Percentiles rank a stretch among this genome's conserved stretches.
Conservation (phyloP, 352 stramenopile species). For the Peronospora belbahrii region DNA sequence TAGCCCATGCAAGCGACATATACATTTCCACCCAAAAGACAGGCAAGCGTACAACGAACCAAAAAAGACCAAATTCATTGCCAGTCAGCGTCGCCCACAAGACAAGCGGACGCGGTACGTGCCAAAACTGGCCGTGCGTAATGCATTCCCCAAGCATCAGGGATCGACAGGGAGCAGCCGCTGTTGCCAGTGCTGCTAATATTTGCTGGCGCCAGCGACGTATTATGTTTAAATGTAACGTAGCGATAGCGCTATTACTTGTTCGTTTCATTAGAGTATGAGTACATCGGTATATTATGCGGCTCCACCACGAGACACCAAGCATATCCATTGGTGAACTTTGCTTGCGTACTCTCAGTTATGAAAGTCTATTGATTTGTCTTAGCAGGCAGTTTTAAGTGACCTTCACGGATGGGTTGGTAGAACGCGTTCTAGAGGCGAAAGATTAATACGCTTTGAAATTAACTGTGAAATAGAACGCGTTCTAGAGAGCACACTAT, state of each 20-base stretch:
- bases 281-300: background rate
- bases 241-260: background rate
- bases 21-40: background rate
- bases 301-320: background rate
- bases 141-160: slow-evolving; percentile 10
- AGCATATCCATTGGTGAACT: background rate
- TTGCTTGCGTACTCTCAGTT: background rate
- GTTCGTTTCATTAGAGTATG: background rate
- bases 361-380: background rate
- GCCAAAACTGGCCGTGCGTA: slow-evolving; percentile 9
- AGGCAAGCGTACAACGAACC: slow-evolving; percentile 1
- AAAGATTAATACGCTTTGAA: no score
- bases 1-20: slow-evolving; percentile 1
- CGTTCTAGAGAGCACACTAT: no score
- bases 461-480: no score
- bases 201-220: slow-evolving; percentile 1
- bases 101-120: slow-evolving; percentile 5
- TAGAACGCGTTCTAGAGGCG: no score
- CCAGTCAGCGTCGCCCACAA: background rate
- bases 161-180: slow-evolving; percentile 1
- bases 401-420: no score
- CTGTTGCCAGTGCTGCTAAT: background rate
- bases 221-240: no score
- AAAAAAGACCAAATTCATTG: background rate
- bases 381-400: background rate